These are phyloP conservation scores for Linnemannia elongata DNA, from an alignment of 192 early-diverging fungal species.

Conservation along the genomic window DNA sequence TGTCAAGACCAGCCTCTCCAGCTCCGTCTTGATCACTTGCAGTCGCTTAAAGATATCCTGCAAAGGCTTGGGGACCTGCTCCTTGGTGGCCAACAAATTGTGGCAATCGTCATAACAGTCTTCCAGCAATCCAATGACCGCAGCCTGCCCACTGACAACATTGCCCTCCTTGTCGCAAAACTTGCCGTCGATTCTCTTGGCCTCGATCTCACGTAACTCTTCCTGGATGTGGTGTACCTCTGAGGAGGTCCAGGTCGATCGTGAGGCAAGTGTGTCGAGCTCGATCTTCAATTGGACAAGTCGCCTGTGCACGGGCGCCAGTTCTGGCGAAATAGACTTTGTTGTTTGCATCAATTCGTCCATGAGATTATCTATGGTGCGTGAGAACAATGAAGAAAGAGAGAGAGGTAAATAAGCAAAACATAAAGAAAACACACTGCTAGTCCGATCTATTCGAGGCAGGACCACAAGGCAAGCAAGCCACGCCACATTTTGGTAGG, in stretches of 20 bases:
- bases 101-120: slow-evolving; percentile 86
- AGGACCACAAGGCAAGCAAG: background rate
- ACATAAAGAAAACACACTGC: background rate
- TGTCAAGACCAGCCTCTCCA: slow-evolving; percentile 83
- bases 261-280: slow-evolving; percentile 60
- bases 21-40: slow-evolving; percentile 77
- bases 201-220: slow-evolving; percentile 85
- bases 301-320: slow-evolving; percentile 79
- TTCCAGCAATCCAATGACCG: slow-evolving; percentile 85
- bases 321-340: slow-evolving; percentile 74
- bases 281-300: slow-evolving; percentile 79
- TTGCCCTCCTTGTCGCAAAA: slow-evolving; percentile 77
- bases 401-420: background rate
- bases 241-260: slow-evolving; percentile 33
- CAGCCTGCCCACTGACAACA: slow-evolving; percentile 85
- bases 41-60: slow-evolving; percentile 72
- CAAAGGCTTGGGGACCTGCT: slow-evolving; percentile 71
- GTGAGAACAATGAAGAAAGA: background rate
- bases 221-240: slow-evolving; percentile 72
- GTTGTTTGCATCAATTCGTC: slow-evolving; percentile 68
- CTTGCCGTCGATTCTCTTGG: slow-evolving; percentile 82
- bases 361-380: slow-evolving; percentile 58
- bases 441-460: background rate
- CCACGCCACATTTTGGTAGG: slow-evolving; percentile 17
- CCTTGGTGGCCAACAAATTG: slow-evolving; percentile 80